phyloP scores from a whole-genome alignment of 2,329 filamentous ascomycete genomes.

The Xylaria sp. region DNA sequence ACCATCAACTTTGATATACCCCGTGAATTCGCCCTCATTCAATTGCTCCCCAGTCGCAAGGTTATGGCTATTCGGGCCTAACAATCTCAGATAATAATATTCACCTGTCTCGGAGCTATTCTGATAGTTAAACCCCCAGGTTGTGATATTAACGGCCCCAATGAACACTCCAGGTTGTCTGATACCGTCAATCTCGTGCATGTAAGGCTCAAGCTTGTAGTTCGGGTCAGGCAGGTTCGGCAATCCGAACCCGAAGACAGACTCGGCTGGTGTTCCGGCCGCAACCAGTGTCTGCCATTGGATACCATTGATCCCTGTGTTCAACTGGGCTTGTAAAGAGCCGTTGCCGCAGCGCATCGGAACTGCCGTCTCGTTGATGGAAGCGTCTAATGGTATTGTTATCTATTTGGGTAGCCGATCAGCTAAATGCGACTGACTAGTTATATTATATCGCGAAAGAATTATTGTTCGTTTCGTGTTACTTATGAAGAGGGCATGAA shows the following conservation, averaged over 20 bases:
- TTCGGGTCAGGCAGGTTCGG: constrained; percentile 40
- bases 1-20: constrained; percentile 37
- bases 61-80: constrained; percentile 40
- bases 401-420: constrained; percentile 28
- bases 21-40: constrained; percentile 39
- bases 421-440: not conserved
- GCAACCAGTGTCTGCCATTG: constrained; percentile 39
- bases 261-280: constrained; percentile 41
- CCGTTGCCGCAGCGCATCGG: constrained; percentile 35
- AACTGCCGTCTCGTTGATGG: constrained; percentile 24
- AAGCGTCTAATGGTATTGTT: constrained; percentile 32
- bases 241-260: constrained; percentile 40
- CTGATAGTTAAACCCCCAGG: constrained; percentile 43
- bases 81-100: constrained; percentile 40
- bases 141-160: constrained; percentile 38
- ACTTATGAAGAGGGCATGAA: not conserved
- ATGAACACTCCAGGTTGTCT: constrained; percentile 36
- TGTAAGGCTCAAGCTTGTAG: constrained; percentile 39
- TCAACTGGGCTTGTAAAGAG: constrained; percentile 37
- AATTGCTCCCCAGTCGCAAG: constrained; percentile 38
- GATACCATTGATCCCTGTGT: constrained; percentile 32
- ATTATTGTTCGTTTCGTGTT: not conserved
- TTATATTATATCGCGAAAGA: no score
- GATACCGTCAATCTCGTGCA: constrained; percentile 37
- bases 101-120: constrained; percentile 39